These are phyloP conservation scores for Trifolium pratense DNA, from an alignment of 306 rosid species.

Conservation along the genomic window DNA sequence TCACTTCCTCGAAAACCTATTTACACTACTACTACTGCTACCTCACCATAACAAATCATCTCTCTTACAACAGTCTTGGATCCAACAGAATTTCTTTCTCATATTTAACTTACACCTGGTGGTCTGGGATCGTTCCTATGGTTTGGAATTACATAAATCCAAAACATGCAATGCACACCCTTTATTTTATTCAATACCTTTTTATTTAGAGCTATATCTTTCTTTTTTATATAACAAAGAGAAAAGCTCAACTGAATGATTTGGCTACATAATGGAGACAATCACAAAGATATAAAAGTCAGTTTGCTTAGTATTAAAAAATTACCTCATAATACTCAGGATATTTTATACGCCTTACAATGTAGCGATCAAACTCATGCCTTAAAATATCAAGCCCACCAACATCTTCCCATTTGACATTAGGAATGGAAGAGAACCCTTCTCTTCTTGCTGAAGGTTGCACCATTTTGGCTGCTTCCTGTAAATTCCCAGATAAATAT, in stretches of 20 bases:
- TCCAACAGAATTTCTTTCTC: not conserved
- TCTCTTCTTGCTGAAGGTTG: constrained; percentile 93
- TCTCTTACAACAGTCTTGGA: constrained; percentile 20
- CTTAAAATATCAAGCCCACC: constrained; percentile 52
- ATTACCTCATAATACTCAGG: not conserved
- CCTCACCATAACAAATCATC: not conserved
- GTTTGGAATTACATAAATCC: not conserved
- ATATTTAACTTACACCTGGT: not conserved
- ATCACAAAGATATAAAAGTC: constrained; percentile 5
- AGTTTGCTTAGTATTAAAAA: not conserved
- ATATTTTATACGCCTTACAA: constrained; percentile 3
- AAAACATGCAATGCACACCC: constrained; percentile 6
- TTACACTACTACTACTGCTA: not conserved
- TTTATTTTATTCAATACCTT: not conserved
- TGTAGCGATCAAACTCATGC: constrained; percentile 17
- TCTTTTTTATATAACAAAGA: not conserved
- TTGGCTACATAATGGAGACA: not conserved
- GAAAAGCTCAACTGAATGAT: not conserved
- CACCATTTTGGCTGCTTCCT: constrained; percentile 78
- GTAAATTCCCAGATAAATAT: constrained; percentile 28
- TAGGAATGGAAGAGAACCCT: constrained; percentile 87
- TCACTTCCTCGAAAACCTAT: not conserved
- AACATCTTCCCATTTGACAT: constrained; percentile 88
- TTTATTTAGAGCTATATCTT: not conserved
- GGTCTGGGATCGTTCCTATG: not conserved